Percentiles rank a stretch among this genome's conserved stretches.
phyloP scores from a whole-genome alignment of 2,329 filamentous ascomycete genomes.

The Penicillium sp. region DNA sequence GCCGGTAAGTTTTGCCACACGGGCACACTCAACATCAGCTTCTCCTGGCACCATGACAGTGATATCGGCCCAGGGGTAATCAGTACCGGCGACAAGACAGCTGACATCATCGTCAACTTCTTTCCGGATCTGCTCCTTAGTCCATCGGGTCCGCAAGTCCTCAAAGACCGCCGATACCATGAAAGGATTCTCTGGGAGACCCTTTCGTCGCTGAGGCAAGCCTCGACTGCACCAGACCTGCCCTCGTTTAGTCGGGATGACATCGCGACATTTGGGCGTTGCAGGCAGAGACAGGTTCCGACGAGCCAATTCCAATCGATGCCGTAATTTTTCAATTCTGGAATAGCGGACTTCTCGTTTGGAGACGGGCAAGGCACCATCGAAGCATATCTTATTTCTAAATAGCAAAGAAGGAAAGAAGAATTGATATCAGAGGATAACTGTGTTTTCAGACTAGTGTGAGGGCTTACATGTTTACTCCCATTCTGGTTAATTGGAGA shows the following conservation, averaged over 20 bases:
- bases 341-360: constrained; percentile 64
- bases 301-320: constrained; percentile 54
- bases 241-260: constrained; percentile 15
- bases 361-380: constrained; percentile 69
- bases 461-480: constrained; percentile 60
- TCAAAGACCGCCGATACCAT: constrained; percentile 77
- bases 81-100: constrained; percentile 17
- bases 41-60: constrained; percentile 72
- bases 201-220: constrained; percentile 28
- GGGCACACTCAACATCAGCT: constrained; percentile 77
- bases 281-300: constrained; percentile 6
- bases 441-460: not conserved
- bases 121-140: constrained; percentile 23
- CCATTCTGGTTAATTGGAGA: constrained; percentile 53
- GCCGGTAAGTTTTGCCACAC: constrained; percentile 55
- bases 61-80: constrained; percentile 35
- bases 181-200: constrained; percentile 61
- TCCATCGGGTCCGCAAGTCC: constrained; percentile 55
- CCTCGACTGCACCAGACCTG: constrained; percentile 29
- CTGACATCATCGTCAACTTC: constrained; percentile 12
- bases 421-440: not conserved
- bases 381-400: constrained; percentile 75
- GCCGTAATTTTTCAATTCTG: constrained; percentile 59
- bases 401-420: not conserved
- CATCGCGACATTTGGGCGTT: constrained; percentile 8